Conservation (phyloP, 1,284 basidiomycete genomes). For the Peniophora sp. region DNA sequence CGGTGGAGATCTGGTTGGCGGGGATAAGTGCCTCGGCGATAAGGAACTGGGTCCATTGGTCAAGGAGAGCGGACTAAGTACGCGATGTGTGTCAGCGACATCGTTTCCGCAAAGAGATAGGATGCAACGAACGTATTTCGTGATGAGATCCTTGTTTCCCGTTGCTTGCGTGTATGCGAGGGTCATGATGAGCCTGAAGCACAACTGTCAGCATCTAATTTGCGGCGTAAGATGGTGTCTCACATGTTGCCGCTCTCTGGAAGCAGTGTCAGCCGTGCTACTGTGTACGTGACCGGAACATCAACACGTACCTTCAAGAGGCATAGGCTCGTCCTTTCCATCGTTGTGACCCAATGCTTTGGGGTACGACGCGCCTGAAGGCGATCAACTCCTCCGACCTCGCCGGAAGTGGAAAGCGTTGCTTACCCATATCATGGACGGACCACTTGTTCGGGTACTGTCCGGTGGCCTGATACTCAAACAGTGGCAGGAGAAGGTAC, state of each 20-base stretch:
- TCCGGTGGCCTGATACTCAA: conserved; percentile 57
- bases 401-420: neutral
- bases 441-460: conserved; percentile 61
- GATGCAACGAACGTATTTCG: conserved; percentile 41
- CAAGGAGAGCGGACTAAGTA: conserved; percentile 30
- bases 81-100: too few species aligned
- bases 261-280: too few species aligned
- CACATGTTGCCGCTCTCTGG: conserved; percentile 36
- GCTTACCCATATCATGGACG: conserved; percentile 52
- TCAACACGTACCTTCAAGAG: conserved; percentile 45
- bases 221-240: too few species aligned
- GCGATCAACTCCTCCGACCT: too few species aligned
- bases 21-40: conserved; percentile 58
- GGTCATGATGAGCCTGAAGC: conserved; percentile 47
- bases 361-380: neutral
- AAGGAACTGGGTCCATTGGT: conserved; percentile 69
- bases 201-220: too few species aligned
- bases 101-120: too few species aligned
- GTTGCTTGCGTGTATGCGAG: conserved; percentile 59
- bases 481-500: conserved; percentile 51
- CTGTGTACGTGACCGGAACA: too few species aligned
- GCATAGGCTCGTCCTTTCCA: conserved; percentile 52
- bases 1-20: conserved; percentile 58
- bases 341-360: neutral
- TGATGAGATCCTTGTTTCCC: conserved; percentile 44